Percentiles rank a stretch among this genome's conserved stretches.
Evolutionary conservation across 345 rosid species (phyloP).

Genomic region (Dipteronia sinensis): DNA sequence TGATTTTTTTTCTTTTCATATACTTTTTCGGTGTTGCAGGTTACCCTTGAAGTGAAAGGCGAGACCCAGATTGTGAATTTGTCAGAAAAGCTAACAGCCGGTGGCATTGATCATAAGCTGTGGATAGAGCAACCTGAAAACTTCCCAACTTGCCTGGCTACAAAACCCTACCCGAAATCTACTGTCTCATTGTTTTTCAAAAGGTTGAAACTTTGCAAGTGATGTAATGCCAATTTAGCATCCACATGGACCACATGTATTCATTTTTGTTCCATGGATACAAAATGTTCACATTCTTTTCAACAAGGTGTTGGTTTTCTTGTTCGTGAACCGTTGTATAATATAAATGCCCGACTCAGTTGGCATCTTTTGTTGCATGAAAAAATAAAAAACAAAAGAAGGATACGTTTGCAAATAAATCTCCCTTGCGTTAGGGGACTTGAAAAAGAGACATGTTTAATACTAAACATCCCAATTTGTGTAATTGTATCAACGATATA

Average conservation of each 20-base stretch:
- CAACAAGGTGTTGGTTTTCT: too few relatives aligned
- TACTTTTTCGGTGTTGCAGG: constrained; percentile 38
- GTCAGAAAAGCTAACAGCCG: constrained; percentile 65
- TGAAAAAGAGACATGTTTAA: too few relatives aligned
- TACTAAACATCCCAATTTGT: too few relatives aligned
- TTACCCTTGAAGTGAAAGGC: constrained; percentile 94
- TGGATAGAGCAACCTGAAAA: constrained; percentile 97
- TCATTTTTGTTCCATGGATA: not conserved
- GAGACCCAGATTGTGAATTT: constrained; percentile 76
- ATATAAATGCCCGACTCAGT: not conserved
- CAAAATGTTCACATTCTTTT: not conserved
- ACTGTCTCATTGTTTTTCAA: constrained; percentile 55
- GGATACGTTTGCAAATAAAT: too few relatives aligned
- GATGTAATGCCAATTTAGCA: not conserved
- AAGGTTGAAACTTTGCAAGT: constrained; percentile 46
- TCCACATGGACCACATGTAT: too few relatives aligned
- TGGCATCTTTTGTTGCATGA: not conserved
- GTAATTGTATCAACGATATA: too few relatives aligned
- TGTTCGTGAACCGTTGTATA: not conserved
- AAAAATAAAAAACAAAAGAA: too few relatives aligned
- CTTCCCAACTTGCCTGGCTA: constrained; percentile 82
- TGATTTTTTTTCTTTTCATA: too few relatives aligned
- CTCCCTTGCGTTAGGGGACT: too few relatives aligned
- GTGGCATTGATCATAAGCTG: constrained; percentile 69
- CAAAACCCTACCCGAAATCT: constrained; percentile 77